Conservation (phyloP, 441 rosid species). For the Rhodomyrtus psidioides region DNA sequence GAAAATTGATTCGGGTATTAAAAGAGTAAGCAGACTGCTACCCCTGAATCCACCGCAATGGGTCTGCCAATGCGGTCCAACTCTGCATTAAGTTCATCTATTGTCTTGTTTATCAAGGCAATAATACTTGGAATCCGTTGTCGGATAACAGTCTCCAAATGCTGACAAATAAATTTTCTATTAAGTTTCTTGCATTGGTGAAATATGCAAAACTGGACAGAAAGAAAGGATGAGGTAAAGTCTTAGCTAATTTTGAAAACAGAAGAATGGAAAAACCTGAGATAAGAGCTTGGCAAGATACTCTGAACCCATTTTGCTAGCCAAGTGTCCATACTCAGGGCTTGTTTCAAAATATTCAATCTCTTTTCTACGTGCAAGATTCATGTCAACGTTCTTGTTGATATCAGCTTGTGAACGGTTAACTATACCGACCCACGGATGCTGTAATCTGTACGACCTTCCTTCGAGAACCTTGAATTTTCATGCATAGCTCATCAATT, state of each 20-base stretch:
- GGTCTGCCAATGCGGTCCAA: conserved; percentile 97
- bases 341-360: conserved; percentile 93
- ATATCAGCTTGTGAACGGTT: conserved; percentile 99
- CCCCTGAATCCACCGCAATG: conserved; percentile 95
- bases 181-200: background rate
- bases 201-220: background rate
- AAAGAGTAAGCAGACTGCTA: conserved; percentile 23
- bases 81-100: conserved; percentile 96
- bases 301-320: conserved; percentile 95
- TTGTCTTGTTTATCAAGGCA: conserved; percentile 88
- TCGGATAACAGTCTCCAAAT: conserved; percentile 87
- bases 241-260: background rate
- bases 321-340: conserved; percentile 94
- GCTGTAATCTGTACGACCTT: conserved; percentile 85
- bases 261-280: conserved; percentile 34
- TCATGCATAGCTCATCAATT: conserved; percentile 8
- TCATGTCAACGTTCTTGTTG: conserved; percentile 94
- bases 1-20: background rate
- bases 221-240: background rate
- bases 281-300: conserved; percentile 95
- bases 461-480: conserved; percentile 88
- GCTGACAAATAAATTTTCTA: conserved; percentile 34
- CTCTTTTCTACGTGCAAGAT: conserved; percentile 88
- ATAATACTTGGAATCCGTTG: conserved; percentile 97
- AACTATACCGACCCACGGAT: conserved; percentile 99